Evolutionary conservation across 345 rosid genomes (phyloP).

Genomic region (Brassica incana): DNA sequence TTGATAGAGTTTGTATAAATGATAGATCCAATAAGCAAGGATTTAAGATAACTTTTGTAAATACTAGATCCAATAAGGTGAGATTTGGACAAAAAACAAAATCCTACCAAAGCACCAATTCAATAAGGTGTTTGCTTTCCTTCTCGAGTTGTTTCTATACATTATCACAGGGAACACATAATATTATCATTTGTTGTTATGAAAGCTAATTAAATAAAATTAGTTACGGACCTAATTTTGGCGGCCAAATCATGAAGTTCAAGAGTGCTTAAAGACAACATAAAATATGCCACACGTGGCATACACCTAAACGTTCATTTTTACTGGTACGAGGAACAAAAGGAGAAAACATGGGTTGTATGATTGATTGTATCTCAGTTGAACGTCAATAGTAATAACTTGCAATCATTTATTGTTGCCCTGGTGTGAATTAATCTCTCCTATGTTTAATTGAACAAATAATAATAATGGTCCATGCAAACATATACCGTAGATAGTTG

Average conservation of each 20-base stretch:
- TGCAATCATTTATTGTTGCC: not conserved
- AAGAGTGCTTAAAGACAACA: constrained; percentile 27
- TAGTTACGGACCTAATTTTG: constrained; percentile 38
- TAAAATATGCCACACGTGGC: constrained; percentile 40
- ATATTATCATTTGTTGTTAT: constrained; percentile 5
- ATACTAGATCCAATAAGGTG: too few relatives aligned
- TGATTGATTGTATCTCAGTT: not conserved
- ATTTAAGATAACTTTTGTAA: too few relatives aligned
- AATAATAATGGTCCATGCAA: not conserved
- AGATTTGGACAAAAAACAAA: too few relatives aligned
- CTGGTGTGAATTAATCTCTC: not conserved
- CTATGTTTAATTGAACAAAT: not conserved
- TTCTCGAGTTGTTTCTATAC: constrained; percentile 32
- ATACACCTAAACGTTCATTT: constrained; percentile 23
- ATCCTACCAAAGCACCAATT: too few relatives aligned
- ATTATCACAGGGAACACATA: constrained; percentile 25
- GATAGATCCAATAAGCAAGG: too few relatives aligned
- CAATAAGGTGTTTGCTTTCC: constrained; percentile 16
- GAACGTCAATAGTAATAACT: constrained; percentile 14
- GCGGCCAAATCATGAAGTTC: constrained; percentile 39
- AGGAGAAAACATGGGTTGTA: constrained; percentile 12
- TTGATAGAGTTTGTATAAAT: too few relatives aligned
- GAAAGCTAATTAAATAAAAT: constrained; percentile 25
- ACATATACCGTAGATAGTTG: not conserved
- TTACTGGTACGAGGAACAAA: constrained; percentile 31